A percentile compares a stretch with the other conserved stretches of the same genome.
Conservation (phyloP, 345 rosid species). For the Eucalyptus tenuipes region DNA sequence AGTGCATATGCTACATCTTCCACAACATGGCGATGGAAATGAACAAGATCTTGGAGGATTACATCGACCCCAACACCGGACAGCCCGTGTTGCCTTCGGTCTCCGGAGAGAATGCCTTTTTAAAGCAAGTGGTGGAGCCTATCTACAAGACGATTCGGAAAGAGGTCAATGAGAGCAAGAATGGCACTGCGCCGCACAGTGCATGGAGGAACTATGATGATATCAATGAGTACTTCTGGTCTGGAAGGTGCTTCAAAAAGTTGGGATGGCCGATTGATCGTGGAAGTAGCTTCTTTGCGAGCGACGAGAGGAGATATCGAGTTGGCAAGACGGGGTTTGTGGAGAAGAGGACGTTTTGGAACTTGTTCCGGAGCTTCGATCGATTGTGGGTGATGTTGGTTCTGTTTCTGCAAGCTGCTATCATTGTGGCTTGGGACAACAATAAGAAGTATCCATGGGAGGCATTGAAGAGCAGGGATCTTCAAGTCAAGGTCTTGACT, state of each 20-base stretch:
- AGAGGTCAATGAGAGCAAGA: background rate
- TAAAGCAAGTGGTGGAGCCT: background rate
- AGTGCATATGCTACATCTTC: background rate
- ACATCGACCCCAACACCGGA: background rate
- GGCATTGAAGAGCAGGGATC: background rate
- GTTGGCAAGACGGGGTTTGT: background rate
- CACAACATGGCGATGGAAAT: background rate
- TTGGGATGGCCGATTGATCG: background rate
- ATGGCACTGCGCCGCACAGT: background rate
- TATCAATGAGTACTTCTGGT: background rate
- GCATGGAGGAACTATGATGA: background rate
- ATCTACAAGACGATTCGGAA: background rate
- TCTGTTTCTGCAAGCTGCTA: background rate
- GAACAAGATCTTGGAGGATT: background rate
- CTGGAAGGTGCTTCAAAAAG: background rate
- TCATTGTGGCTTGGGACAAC: background rate
- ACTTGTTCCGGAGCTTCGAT: background rate
- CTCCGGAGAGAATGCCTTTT: background rate
- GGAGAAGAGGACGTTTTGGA: background rate
- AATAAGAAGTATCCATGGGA: background rate
- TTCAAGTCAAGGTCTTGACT: background rate
- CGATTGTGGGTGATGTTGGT: background rate
- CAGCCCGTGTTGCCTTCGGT: background rate
- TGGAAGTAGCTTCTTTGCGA: background rate
- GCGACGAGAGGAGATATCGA: background rate